These are phyloP conservation scores for Pyrus pyrifolia DNA, from an alignment of 306 rosid genomes.

Conservation along the genomic window DNA sequence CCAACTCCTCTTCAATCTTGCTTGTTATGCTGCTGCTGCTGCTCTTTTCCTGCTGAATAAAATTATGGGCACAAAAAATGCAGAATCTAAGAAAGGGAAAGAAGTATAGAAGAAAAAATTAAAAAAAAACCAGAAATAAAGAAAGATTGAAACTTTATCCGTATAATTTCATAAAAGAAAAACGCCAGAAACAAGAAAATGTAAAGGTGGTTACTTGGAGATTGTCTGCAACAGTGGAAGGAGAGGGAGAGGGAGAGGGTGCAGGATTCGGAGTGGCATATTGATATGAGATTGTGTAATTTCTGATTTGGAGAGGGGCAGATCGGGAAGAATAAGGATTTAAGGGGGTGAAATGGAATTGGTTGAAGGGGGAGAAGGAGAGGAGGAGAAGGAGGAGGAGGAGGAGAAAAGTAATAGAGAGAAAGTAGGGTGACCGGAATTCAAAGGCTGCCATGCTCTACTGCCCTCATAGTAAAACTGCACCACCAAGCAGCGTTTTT, in stretches of 20 bases:
- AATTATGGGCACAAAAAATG: not conserved
- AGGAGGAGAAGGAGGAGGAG: not conserved
- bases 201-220: conserved; percentile 6
- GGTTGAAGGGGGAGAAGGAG: conserved; percentile 9
- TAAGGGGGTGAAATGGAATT: not conserved
- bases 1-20: conserved; percentile 20
- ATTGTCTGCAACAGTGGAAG: not conserved
- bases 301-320: not conserved
- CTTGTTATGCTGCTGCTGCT: not conserved
- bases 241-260: conserved; percentile 7
- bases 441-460: conserved; percentile 9
- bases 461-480: not conserved
- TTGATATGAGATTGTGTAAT: not conserved
- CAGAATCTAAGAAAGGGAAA: not conserved
- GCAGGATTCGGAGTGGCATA: not conserved
- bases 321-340: not conserved
- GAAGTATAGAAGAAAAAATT: not conserved
- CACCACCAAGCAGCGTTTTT: not conserved
- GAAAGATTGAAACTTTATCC: not conserved
- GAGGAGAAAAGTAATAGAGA: conserved; percentile 4
- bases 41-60: not conserved
- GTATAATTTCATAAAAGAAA: not conserved
- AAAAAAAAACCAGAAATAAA: no score
- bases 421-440: conserved; percentile 14
- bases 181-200: not conserved